Percentiles rank a stretch among this genome's conserved stretches.
These are phyloP conservation scores for Didymella pomorum DNA, from an alignment of 2,329 filamentous ascomycete species.

Conservation along the genomic window DNA sequence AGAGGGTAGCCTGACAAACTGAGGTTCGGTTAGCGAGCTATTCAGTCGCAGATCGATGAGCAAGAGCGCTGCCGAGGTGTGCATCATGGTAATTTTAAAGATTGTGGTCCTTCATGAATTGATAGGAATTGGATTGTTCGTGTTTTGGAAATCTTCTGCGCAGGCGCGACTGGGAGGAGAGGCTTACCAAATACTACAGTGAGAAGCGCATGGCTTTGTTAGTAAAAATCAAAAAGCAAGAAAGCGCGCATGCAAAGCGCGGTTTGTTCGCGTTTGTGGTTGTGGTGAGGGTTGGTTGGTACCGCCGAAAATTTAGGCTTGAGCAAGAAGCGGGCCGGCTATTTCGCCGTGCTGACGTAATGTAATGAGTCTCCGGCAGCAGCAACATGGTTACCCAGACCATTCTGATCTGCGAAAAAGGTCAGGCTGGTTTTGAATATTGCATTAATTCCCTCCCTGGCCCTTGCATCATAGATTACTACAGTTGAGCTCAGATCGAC, in stretches of 20 bases:
- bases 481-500: too few relatives aligned
- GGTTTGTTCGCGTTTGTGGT: slow-evolving; percentile 20
- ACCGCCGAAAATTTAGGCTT: slow-evolving; percentile 38
- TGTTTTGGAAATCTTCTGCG: slow-evolving; percentile 55
- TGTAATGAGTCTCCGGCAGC: background rate
- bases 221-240: slow-evolving; percentile 21
- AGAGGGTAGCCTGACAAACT: slow-evolving; percentile 17
- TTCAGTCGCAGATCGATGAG: background rate
- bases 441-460: background rate
- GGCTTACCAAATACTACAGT: slow-evolving; percentile 28
- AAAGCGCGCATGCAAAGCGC: slow-evolving; percentile 29
- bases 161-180: slow-evolving; percentile 11
- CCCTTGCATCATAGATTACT: too few relatives aligned
- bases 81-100: slow-evolving; percentile 67
- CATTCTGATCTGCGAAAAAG: background rate
- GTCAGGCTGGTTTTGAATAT: background rate
- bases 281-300: slow-evolving; percentile 23
- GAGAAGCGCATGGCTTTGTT: slow-evolving; percentile 21
- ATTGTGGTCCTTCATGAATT: slow-evolving; percentile 60
- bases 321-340: slow-evolving; percentile 14
- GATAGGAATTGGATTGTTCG: slow-evolving; percentile 68
- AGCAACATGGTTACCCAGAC: slow-evolving; percentile 15
- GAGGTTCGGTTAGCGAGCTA: slow-evolving; percentile 28
- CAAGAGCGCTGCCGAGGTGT: slow-evolving; percentile 23
- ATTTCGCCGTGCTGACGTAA: slow-evolving; percentile 18